Evolutionary conservation across 768 basidiomycete genomes (phyloP), one percentile per base, ranked within the genome.

Genomic region (Gloeophyllum trabeum): DNA sequence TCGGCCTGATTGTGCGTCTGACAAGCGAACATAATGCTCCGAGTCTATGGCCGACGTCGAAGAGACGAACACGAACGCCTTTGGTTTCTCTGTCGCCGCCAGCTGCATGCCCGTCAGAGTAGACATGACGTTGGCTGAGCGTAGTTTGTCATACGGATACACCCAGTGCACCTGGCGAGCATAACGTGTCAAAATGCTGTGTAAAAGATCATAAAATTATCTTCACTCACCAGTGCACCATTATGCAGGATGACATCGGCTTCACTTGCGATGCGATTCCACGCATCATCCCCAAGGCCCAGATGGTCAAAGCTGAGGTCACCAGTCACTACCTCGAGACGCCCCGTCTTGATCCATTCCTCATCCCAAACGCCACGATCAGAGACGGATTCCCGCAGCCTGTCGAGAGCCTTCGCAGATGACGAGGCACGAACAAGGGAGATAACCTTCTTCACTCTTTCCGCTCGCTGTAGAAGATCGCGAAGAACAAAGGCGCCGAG

Each of bases 11-110:
- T 82, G 51, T 4, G 76, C 71, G 47, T 96, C 91, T 0, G 92
- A 87, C 30, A 96, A 71, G 39, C 77, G 74, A 19, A 96, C 85
- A 56, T 94, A 99, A 54, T 90, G 74, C 45, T 86, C 83, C 1
- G 86, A 85, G 58, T 99, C 94, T 43, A 98, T 72, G 0, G 85
- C 87, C n/a, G 90, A 89, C 0, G 96, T 99, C 2, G 92, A 91
- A 0, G 93, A 97, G 22, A 99, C 83, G 54, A 98, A 98, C 1
- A 91, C 78, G 44, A 97, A 58, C 2, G 66, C 57, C 64, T 99
- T 99, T 24, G 80, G 73, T 54, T 78, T 87, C 19, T 69, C 66
- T 5, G 72, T 69, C 10, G 80, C 73, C 3, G 88, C 88, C 21
- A 99, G 73, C 24, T 85, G 73, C 34, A 96, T 69, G 4, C 81